Percentiles rank a stretch among this genome's conserved stretches.
These are phyloP conservation scores for Andrographis paniculata DNA, from an alignment of 305 asterid species.

Conservation along the genomic window DNA sequence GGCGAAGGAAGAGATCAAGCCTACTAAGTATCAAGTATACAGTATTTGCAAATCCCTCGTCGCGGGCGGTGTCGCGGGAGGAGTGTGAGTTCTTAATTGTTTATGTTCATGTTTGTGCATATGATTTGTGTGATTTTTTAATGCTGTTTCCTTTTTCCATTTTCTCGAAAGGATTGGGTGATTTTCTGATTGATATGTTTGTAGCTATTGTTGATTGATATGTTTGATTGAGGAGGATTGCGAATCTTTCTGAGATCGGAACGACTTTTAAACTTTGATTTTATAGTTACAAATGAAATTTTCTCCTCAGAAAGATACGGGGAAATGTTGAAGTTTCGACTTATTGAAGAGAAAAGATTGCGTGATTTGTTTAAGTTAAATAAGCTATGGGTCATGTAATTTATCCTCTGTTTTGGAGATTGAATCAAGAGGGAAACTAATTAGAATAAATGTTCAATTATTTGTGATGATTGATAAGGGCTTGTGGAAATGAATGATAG, in stretches of 20 bases:
- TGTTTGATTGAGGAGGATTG: not conserved
- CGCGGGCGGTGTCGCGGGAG: slow-evolving; percentile 98
- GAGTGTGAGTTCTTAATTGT: slow-evolving; percentile 45
- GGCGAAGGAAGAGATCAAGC: slow-evolving; percentile 78
- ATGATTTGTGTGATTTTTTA: no score
- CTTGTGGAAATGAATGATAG: slow-evolving; percentile 7
- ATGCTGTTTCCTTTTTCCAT: no score
- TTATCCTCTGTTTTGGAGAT: no score
- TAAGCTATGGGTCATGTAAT: no score
- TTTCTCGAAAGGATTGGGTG: not conserved
- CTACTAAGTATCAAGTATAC: slow-evolving; percentile 48
- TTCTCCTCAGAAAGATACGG: no score
- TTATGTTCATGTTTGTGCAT: no score
- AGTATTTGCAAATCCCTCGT: slow-evolving; percentile 81
- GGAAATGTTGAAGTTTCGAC: no score
- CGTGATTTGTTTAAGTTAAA: no score
- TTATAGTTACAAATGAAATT: not conserved
- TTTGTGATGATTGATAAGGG: not conserved
- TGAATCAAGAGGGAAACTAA: no score
- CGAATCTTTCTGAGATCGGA: not conserved
- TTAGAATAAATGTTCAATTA: not conserved
- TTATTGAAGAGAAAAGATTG: no score
- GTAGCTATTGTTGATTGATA: not conserved
- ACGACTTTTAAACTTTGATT: not conserved
- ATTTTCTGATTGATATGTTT: not conserved